Conservation (phyloP, 768 basidiomycete species). For the Termitomyces sp. region DNA sequence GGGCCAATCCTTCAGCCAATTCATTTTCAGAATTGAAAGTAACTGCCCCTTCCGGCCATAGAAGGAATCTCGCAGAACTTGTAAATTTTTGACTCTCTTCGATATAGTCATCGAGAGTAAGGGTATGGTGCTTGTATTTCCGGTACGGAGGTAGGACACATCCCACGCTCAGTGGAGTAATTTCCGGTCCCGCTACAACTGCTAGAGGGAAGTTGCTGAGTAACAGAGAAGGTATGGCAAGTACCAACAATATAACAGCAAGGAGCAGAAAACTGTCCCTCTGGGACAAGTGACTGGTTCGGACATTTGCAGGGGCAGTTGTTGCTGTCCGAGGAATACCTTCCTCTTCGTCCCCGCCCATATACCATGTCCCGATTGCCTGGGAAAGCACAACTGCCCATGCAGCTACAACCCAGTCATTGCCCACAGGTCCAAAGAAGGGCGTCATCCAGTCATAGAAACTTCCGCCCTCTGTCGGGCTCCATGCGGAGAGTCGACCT, state of each 20-base stretch:
- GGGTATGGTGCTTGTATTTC: slow-evolving; percentile 37
- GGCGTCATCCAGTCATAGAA: slow-evolving; percentile 67
- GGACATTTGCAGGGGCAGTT: slow-evolving; percentile 14
- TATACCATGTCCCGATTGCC: slow-evolving; percentile 53
- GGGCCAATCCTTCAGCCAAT: slow-evolving; percentile 46
- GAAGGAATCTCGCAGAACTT: slow-evolving; percentile 48
- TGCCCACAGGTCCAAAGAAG: slow-evolving; percentile 53
- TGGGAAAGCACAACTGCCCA: slow-evolving; percentile 72
- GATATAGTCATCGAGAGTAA: slow-evolving; percentile 62
- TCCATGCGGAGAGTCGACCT: slow-evolving; percentile 75
- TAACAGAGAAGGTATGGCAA: slow-evolving; percentile 59
- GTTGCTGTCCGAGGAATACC: slow-evolving; percentile 15
- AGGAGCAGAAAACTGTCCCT: slow-evolving; percentile 34
- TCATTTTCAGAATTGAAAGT: slow-evolving; percentile 53
- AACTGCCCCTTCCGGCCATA: slow-evolving; percentile 85
- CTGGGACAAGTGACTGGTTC: slow-evolving; percentile 16
- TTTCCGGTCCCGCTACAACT: slow-evolving; percentile 30
- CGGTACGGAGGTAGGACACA: slow-evolving; percentile 61
- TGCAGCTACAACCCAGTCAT: slow-evolving; percentile 74
- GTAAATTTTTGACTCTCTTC: slow-evolving; percentile 48
- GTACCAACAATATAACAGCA: slow-evolving; percentile 35
- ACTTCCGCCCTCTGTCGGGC: slow-evolving; percentile 49
- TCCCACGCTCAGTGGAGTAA: slow-evolving; percentile 62
- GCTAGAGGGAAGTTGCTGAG: slow-evolving; percentile 38
- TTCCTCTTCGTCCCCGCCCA: slow-evolving; percentile 35